Evolutionary conservation across 2,329 filamentous ascomycete species (phyloP).

Genomic region (Mycosphaerella sp.): DNA sequence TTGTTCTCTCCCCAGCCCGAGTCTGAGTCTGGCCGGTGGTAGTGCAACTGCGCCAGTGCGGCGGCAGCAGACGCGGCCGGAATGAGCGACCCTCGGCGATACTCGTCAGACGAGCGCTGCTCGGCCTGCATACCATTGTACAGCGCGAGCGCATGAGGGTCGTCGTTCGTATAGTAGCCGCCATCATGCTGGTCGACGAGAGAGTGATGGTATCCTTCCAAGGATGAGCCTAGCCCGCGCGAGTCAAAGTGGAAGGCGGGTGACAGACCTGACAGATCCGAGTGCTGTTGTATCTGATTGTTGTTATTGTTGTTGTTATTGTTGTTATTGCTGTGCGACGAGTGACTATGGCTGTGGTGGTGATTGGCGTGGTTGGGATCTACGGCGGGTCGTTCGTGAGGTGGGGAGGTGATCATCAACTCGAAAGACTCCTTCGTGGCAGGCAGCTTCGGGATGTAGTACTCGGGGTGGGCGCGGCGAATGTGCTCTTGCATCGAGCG

Average conservation of each 20-base stretch:
- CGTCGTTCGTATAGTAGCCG: conserved; percentile 42
- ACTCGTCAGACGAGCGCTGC: conserved; percentile 63
- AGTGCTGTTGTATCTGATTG: conserved; percentile 27
- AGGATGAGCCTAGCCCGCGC: conserved; percentile 32
- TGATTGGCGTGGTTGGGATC: conserved; percentile 35
- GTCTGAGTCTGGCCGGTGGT: conserved; percentile 67
- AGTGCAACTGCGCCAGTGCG: conserved; percentile 77
- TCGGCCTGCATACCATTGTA: conserved; percentile 49
- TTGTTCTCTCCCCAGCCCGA: conserved; percentile 58
- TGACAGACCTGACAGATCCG: conserved; percentile 36
- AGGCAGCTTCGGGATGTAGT: conserved; percentile 96
- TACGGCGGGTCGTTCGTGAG: conserved; percentile 58
- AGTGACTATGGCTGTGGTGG: conserved; percentile 17
- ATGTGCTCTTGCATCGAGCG: conserved; percentile 99
- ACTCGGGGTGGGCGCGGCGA: conserved; percentile 88
- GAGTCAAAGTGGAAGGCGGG: conserved; percentile 32
- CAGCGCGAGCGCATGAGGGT: conserved; percentile 50
- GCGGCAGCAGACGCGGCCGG: conserved; percentile 73
- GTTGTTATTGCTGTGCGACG: conserved; percentile 2
- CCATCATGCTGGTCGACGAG: conserved; percentile 39
- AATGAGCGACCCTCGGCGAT: conserved; percentile 55
- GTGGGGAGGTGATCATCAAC: conserved; percentile 90
- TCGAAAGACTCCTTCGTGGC: conserved; percentile 97
- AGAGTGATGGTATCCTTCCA: conserved; percentile 30
- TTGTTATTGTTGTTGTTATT: neutral